These are phyloP conservation scores for Agrocybe pediades DNA, from an alignment of 768 basidiomycete genomes.

Conservation along the genomic window DNA sequence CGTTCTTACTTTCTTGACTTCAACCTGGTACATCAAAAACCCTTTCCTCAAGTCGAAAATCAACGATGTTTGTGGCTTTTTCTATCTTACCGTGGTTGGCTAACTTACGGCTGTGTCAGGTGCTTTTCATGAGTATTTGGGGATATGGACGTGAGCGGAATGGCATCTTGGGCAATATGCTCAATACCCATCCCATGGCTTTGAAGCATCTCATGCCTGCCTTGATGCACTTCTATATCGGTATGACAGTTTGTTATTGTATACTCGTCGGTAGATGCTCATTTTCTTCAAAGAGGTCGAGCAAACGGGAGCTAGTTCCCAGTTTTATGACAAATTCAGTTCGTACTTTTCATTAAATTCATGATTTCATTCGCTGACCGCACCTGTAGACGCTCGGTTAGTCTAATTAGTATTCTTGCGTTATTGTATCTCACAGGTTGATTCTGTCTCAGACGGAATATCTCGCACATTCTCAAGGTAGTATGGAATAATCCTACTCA, in stretches of 20 bases:
- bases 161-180: constrained; percentile 77
- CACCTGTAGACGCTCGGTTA: constrained; percentile 45
- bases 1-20: constrained; percentile 86
- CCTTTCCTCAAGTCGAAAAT: constrained; percentile 97
- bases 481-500: constrained; percentile 93
- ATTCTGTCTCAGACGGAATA: constrained; percentile 62
- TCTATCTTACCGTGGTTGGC: not conserved
- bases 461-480: constrained; percentile 83
- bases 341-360: constrained; percentile 29
- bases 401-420: constrained; percentile 31
- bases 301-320: constrained; percentile 94
- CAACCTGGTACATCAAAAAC: constrained; percentile 98
- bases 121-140: constrained; percentile 73
- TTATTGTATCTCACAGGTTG: not conserved
- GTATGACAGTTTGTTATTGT: constrained; percentile 40
- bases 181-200: constrained; percentile 85
- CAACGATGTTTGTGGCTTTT: constrained; percentile 65
- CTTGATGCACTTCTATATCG: constrained; percentile 93
- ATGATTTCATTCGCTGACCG: not conserved
- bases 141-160: constrained; percentile 64
- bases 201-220: constrained; percentile 89
- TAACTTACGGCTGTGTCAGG: constrained; percentile 38
- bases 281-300: constrained; percentile 77
- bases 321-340: constrained; percentile 99
- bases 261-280: not conserved